Conservation (phyloP, 805 yeast genomes). For the Scheffersomyces ergatensis region DNA sequence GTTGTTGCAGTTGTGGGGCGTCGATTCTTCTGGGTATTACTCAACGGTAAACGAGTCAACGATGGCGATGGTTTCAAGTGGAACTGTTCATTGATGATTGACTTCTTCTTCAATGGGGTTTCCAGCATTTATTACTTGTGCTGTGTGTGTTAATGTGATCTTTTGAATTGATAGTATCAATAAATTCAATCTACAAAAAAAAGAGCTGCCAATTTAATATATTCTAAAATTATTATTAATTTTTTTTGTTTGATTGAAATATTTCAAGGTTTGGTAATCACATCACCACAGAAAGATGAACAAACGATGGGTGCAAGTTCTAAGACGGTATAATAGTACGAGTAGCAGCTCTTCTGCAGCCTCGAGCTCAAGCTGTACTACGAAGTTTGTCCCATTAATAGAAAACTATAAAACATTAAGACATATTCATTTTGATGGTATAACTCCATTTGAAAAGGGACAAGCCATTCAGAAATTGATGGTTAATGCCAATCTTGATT, state of each 20-base stretch:
- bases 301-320: neutral
- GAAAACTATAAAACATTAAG: slow-evolving; percentile 34
- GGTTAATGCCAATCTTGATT: slow-evolving; percentile 55
- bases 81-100: neutral
- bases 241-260: no score
- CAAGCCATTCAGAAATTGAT: slow-evolving; percentile 54
- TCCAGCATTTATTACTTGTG: neutral
- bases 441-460: slow-evolving; percentile 45
- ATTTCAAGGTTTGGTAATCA: no score
- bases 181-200: no score
- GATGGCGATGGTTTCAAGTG: neutral
- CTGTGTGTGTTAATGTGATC: no score
- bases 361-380: slow-evolving; percentile 7
- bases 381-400: slow-evolving; percentile 27
- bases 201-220: no score
- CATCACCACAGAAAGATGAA: neutral
- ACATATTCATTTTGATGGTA: slow-evolving; percentile 42
- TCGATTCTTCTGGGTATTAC: neutral
- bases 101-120: neutral
- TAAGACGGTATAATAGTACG: slow-evolving; percentile 8
- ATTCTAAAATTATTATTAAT: no score
- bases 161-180: no score
- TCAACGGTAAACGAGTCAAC: neutral
- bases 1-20: neutral
- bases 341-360: neutral